A percentile compares a stretch with the other conserved stretches of the same genome.
Conservation (phyloP, 768 basidiomycete genomes). For the Trichaptum fuscoviolaceum region DNA sequence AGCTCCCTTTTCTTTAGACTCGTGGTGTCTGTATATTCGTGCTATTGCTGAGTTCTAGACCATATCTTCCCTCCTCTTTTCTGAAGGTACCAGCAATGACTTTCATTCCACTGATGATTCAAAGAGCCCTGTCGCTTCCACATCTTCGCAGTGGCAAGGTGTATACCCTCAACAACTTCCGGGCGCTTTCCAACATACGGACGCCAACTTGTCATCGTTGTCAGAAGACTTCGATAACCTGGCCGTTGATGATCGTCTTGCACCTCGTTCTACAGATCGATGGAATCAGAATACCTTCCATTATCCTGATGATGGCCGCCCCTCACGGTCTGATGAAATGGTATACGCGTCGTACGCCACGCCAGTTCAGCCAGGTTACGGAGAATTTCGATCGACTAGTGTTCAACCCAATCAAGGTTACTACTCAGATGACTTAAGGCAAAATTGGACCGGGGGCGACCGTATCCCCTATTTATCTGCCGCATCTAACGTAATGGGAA, state of each 20-base stretch:
- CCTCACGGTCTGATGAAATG: background rate
- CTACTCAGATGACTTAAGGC: background rate
- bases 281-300: background rate
- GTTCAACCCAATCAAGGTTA: constrained; percentile 7
- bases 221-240: background rate
- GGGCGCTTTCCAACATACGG: background rate
- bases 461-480: constrained; percentile 65
- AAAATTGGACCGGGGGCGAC: constrained; percentile 21
- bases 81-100: background rate
- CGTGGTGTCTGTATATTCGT: background rate
- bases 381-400: background rate
- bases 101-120: background rate
- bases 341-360: background rate
- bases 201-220: background rate
- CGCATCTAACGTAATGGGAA: constrained; percentile 76
- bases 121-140: background rate
- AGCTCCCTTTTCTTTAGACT: background rate
- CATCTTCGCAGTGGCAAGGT: background rate
- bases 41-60: background rate
- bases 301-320: background rate
- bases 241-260: background rate
- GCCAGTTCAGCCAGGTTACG: background rate
- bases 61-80: background rate
- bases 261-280: background rate
- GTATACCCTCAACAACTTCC: background rate